Conservation (phyloP, 106 monocot genomes). For the Platanthera guangdongensis region DNA sequence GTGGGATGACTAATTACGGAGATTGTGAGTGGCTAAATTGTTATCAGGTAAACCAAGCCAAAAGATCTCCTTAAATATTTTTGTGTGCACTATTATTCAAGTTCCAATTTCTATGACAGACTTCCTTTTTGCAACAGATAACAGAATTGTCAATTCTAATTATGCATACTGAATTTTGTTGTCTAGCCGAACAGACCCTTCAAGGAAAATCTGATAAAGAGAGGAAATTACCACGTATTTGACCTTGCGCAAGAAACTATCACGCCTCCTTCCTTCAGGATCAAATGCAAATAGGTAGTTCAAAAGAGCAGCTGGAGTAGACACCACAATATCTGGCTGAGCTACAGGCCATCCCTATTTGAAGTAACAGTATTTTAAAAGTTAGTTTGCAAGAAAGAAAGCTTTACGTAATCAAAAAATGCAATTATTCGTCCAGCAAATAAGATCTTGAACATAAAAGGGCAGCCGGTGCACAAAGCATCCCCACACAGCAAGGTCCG, state of each 20-base stretch:
- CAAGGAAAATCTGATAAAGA: neutral
- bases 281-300: conserved; percentile 75
- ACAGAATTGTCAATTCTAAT: too few relatives aligned
- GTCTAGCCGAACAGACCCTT: neutral
- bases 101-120: too few relatives aligned
- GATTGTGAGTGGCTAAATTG: neutral
- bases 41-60: neutral
- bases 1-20: neutral
- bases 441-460: neutral
- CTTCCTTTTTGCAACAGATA: too few relatives aligned
- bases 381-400: neutral
- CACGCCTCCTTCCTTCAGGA: conserved; percentile 53
- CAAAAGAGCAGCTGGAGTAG: conserved; percentile 94
- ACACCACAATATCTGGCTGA: conserved; percentile 75
- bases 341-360: conserved; percentile 77
- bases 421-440: neutral
- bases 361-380: neutral
- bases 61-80: neutral
- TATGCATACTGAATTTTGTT: too few relatives aligned
- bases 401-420: neutral
- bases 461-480: too few relatives aligned
- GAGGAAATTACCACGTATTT: conserved; percentile 66
- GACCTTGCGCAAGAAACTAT: conserved; percentile 52
- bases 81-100: too few relatives aligned
- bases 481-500: too few relatives aligned